A percentile compares a stretch with the other conserved stretches of the same genome.
phyloP scores from a whole-genome alignment of 73 alveolate species.

The Symbiodinium natans region DNA sequence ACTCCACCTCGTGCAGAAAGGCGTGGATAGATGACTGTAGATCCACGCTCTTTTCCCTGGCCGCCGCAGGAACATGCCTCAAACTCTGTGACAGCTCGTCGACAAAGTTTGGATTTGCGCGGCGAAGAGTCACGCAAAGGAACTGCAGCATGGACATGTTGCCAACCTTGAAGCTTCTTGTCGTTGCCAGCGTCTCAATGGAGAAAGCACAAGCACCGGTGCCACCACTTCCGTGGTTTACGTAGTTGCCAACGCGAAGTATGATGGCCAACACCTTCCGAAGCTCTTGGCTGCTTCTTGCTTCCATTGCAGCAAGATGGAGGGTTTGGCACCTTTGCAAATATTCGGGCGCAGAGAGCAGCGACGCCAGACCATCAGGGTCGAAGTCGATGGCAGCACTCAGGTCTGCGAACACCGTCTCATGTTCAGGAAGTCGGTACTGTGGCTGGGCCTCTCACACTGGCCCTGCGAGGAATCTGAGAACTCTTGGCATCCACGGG shows the following conservation, averaged over 20 bases:
- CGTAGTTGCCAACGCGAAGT: conserved; percentile 63
- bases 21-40: not conserved
- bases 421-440: not conserved
- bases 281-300: conserved; percentile 19
- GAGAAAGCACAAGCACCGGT: conserved; percentile 53
- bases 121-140: conserved; percentile 50
- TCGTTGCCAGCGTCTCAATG: conserved; percentile 70
- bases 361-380: not conserved
- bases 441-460: conserved; percentile 25
- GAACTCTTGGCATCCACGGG: no score
- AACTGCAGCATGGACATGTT: conserved; percentile 64
- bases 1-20: not conserved
- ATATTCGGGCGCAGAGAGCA: not conserved
- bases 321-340: conserved; percentile 7
- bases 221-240: conserved; percentile 49
- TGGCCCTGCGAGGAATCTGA: no score
- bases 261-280: conserved; percentile 50
- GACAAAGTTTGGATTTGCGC: conserved; percentile 12
- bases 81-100: not conserved
- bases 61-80: conserved; percentile 17
- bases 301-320: conserved; percentile 1
- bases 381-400: not conserved
- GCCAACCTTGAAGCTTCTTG: conserved; percentile 56
- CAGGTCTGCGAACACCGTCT: not conserved
- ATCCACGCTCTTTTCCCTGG: conserved; percentile 54